These are phyloP conservation scores for Globisporangium okanoganense DNA, from an alignment of 352 stramenopile species.

Conservation along the genomic window DNA sequence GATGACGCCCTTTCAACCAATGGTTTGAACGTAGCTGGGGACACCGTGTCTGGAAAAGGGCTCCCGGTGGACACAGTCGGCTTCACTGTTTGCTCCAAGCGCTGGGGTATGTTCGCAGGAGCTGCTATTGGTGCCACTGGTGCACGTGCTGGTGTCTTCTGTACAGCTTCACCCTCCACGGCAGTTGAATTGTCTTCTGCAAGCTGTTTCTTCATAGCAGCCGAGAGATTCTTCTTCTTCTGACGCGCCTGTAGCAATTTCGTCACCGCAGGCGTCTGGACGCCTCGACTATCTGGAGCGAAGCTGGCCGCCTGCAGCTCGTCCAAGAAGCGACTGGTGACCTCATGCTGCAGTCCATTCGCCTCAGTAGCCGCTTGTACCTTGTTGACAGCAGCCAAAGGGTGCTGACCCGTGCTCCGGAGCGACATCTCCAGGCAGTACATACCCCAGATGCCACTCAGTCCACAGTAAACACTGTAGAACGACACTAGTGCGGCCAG, in stretches of 20 bases:
- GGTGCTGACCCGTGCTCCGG: background rate
- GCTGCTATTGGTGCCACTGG: background rate
- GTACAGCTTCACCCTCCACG: background rate
- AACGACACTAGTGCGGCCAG: background rate
- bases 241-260: constrained; percentile 12
- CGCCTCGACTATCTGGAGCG: background rate
- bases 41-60: background rate
- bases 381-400: background rate
- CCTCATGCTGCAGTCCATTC: background rate
- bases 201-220: background rate
- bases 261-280: constrained; percentile 14
- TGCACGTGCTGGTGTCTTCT: background rate
- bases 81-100: background rate
- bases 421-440: background rate
- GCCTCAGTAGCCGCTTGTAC: background rate
- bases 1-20: background rate
- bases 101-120: background rate
- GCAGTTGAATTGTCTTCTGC: background rate
- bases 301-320: constrained; percentile 11
- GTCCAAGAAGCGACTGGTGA: background rate
- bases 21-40: background rate
- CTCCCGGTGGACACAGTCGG: background rate
- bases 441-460: background rate
- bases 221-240: constrained; percentile 1
- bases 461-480: background rate